Evolutionary conservation across 805 yeast species (phyloP), one percentile per base, ranked within the genome.

Genomic region (Wickerhamomyces chambardii): DNA sequence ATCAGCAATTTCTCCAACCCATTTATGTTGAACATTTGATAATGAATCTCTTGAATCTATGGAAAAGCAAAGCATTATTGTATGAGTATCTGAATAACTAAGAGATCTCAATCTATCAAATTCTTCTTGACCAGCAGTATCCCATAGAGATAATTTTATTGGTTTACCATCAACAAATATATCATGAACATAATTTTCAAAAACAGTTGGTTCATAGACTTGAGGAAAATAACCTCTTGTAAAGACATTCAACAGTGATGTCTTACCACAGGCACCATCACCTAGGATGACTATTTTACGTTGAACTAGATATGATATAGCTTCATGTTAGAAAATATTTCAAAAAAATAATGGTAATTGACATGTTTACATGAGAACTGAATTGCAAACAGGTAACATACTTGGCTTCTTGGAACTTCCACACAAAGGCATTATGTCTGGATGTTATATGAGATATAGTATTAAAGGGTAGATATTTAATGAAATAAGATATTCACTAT

Each of bases 121-220:
- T 63, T 90, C 98, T 62, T 90, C 98, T 66, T 90, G 98, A 7
- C 98, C 98, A 2, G 98, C 98, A 6, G 98, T 90, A 57, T 90
- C 98, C 98, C 98, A 92, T 36, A 90, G 66, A 14, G 96, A 87
- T 38, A 90, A 64, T 52, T 89, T 95, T 49, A 90, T 84, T 33
- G 92, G 86, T 56, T 85, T 86, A 35, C 90, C 90, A 56, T 90
- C 98, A 36, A 90, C 87, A 61, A 85, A 90, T 44, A 90, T 92
- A 56, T 90, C 97, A 60, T 90, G 97, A 40, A 89, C 95, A 56
- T 90, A 90, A 63, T 90, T 90, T 56, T 90, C 97, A 61, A 92
- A 90, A 28, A 90, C 97, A 1, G 98, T 90, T 18, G 98, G 98
- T 55, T 89, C 98, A 59, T 90, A 90, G 16, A 90, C 97, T 56